Percentiles rank a stretch among this genome's conserved stretches.
phyloP scores from a whole-genome alignment of 1,284 basidiomycete species.

The Crepidotus sp. region DNA sequence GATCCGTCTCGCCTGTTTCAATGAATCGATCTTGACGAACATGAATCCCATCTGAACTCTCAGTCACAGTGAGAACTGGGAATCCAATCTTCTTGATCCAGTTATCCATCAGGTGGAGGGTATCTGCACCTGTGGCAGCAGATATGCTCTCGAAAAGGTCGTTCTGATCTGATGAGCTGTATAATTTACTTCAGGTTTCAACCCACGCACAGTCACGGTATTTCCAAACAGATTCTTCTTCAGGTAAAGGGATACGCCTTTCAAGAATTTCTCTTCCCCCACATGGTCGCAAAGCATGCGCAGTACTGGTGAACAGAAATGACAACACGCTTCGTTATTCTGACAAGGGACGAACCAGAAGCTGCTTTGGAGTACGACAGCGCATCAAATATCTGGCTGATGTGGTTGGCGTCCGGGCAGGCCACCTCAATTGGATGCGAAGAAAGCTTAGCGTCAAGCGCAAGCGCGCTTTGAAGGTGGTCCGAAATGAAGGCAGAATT shows the following conservation, averaged over 20 bases:
- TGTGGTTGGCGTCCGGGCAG: slow-evolving; percentile 80
- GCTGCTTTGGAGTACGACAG: slow-evolving; percentile 85
- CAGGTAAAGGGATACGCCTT: slow-evolving; percentile 86
- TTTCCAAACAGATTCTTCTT: slow-evolving; percentile 77
- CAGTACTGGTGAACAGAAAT: slow-evolving; percentile 55
- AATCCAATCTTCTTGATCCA: slow-evolving; percentile 84
- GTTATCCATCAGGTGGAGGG: slow-evolving; percentile 80
- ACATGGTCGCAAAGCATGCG: slow-evolving; percentile 89
- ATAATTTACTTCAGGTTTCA: no score
- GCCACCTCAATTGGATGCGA: slow-evolving; percentile 95
- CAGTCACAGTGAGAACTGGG: slow-evolving; percentile 83
- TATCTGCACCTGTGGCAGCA: slow-evolving; percentile 72
- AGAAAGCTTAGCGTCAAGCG: slow-evolving; percentile 82
- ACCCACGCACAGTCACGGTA: slow-evolving; percentile 49
- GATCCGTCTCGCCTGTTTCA: slow-evolving; percentile 70
- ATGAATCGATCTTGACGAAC: slow-evolving; percentile 92
- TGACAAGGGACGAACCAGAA: slow-evolving; percentile 39
- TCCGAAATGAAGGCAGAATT: slow-evolving; percentile 60
- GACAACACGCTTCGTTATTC: background rate
- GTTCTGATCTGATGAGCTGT: slow-evolving; percentile 21
- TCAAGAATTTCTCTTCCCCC: slow-evolving; percentile 82
- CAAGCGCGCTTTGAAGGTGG: slow-evolving; percentile 61
- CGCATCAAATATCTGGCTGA: slow-evolving; percentile 85
- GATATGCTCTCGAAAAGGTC: slow-evolving; percentile 90
- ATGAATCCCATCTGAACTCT: slow-evolving; percentile 59